Evolutionary conservation across 495 filamentous ascomycete species (phyloP).

Genomic region (Cairneyella variabilis): DNA sequence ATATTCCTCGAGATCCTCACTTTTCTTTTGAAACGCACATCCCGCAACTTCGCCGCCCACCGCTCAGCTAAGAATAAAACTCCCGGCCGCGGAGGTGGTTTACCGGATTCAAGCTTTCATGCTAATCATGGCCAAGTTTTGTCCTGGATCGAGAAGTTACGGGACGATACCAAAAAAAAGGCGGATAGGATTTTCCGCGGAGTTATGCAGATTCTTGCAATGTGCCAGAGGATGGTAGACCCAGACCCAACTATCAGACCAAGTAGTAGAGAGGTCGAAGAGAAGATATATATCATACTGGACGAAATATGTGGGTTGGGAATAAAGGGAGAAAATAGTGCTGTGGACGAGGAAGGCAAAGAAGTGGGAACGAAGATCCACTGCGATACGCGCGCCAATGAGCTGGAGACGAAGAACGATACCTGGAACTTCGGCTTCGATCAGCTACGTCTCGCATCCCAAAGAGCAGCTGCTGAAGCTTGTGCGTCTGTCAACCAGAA

Average conservation of each 20-base stretch:
- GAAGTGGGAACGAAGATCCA: constrained; percentile 12
- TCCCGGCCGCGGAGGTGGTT: constrained; percentile 62
- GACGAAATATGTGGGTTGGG: constrained; percentile 34
- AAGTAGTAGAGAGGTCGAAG: constrained; percentile 39
- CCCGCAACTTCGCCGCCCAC: constrained; percentile 66
- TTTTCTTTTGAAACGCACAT: constrained; percentile 68
- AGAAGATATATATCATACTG: constrained; percentile 40
- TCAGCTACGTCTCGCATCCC: constrained; percentile 17
- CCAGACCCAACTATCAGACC: constrained; percentile 42
- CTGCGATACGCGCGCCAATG: constrained; percentile 10
- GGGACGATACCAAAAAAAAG: constrained; percentile 64
- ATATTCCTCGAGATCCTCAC: constrained; percentile 67
- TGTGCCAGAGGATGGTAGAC: constrained; percentile 43
- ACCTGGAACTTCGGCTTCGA: constrained; percentile 23
- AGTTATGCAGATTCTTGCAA: constrained; percentile 40
- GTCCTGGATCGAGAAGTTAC: constrained; percentile 69
- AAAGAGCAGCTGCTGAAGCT: constrained; percentile 21
- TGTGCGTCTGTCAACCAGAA: constrained; percentile 23
- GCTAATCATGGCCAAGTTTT: constrained; percentile 72
- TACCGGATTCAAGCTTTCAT: constrained; percentile 79
- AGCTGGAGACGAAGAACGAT: too few species aligned
- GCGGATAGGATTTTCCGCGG: constrained; percentile 50
- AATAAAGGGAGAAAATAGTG: too few species aligned
- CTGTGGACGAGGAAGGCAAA: background rate
- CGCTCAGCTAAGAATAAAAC: constrained; percentile 66